Evolutionary conservation across 2,329 filamentous ascomycete genomes (phyloP), one percentile per base, ranked within the genome.

Genomic region (Stemphylium beticola): DNA sequence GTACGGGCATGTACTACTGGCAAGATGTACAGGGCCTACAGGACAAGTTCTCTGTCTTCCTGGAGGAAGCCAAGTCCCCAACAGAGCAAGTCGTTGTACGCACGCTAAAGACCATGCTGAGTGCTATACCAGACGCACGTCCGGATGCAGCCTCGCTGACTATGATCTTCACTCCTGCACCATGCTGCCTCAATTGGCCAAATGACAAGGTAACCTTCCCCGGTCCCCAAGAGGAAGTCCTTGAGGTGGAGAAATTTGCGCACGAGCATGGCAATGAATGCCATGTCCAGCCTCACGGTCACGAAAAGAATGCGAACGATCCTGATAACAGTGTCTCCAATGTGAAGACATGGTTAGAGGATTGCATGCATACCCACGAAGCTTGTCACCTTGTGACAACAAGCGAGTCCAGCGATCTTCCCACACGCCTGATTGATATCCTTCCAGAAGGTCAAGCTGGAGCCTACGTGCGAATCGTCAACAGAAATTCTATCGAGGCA

Each of bases 101-200:
- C 31, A 70, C 70, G 20, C 58, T 74, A 46, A 67, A 72, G 55
- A 51, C 61, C 3, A 75, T 74, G 71, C 59, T 75, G 11, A 65
- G 38, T 42, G 47, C 59, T 31, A 58, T 71, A 17, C 73, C 73
- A 15, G 51, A 55, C 15, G 53, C 68, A 43, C 70, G 73, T 33
- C 73, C 73, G 26, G 62, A 67, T 37, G 73, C 71, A 29, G 59
- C 67, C 31, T 60, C 53, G 14, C 58, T 75, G 42, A 70, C 71
- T 6, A 58, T 70, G 58, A 59, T 65, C 34, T 75, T 74, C 47
- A 69, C 67, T 12, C 73, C 73, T 26, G 71, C 68, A n/a, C 65
- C 70, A 37, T 75, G 73, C 57, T 75, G 73, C 58, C 65, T 74
- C 33, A 66, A 61, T 54, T 75, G 73, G 73, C 63, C 73, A 3